Conservation (phyloP, 164 flowering plant genomes). For the Stephania yunnanensis region DNA sequence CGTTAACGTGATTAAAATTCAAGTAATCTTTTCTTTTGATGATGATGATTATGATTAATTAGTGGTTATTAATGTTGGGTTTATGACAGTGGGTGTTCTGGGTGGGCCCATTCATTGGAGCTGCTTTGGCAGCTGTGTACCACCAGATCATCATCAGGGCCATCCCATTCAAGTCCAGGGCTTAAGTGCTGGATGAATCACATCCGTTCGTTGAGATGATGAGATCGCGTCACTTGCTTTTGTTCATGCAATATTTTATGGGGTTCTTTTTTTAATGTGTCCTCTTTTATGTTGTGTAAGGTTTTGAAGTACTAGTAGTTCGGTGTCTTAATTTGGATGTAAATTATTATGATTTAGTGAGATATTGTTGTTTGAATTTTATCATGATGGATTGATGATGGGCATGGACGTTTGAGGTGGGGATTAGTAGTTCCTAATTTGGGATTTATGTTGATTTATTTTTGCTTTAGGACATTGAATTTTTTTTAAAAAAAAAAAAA, state of each 20-base stretch:
- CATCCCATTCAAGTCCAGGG: slow-evolving; percentile 18
- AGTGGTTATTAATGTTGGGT: not conserved
- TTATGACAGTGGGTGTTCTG: slow-evolving; percentile 18
- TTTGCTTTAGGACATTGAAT: no score
- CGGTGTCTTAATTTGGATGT: not conserved
- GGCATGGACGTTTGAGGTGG: no score
- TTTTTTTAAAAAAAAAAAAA: no score
- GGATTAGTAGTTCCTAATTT: no score
- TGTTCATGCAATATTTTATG: no score
- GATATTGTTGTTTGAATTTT: no score
- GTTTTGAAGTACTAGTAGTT: not conserved
- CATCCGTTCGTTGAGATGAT: not conserved
- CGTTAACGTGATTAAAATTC: not conserved
- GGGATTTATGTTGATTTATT: no score
- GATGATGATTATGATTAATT: not conserved
- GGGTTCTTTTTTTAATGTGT: not conserved
- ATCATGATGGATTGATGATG: not conserved
- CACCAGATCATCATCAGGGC: slow-evolving; percentile 19
- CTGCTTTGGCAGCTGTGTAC: slow-evolving; percentile 18
- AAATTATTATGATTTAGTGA: not conserved
- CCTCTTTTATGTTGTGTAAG: not conserved
- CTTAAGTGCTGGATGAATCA: not conserved
- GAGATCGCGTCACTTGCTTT: not conserved
- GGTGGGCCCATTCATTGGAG: slow-evolving; percentile 20
- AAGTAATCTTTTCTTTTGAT: not conserved